Base-by-base conservation (phyloP, 2,329 filamentous ascomycete genomes). In the Alternaria sp. region DNA sequence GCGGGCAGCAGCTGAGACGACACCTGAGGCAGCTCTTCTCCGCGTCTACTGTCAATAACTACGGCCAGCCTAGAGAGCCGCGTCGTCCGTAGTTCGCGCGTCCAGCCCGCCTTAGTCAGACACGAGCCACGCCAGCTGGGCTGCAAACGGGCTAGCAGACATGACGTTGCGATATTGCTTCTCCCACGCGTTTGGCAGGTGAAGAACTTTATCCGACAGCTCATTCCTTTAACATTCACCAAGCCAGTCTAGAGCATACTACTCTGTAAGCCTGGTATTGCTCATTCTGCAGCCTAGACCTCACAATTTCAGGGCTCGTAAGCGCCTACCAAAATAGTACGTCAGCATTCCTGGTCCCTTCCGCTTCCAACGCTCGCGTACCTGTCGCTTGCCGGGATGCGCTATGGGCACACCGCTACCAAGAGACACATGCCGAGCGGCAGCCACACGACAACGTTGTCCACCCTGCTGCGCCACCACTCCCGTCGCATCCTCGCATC, bases 391-490 rank as follows among this genome's bases (percentile, higher is more conserved):
- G 55, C 54, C 58, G 25, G 58, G 50, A 52, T 59, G 36, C 32
- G 28, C 51, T 59, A 65, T 69, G 59, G 63, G 28, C 49, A 52
- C 59, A 67, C 52, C 26, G 40, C 59, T 61, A 44, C 49, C 47
- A 54, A 54, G 50, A 43, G 52, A 44, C 17, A 36, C 49, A 9
- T 52, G 49, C 52, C 52, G 52, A 54, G 23, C 52, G 8, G 36
- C 17, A 54, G 52, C 36, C 36, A 54, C 52, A 54, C 52, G 52
- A 15, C 19, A 40, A 36, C 28, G 28, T 36, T 3, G 28, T 19
- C 17, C 19, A 46, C 28, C 44, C 23, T 55, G 61, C 69, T 71
- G 70, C 69, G 69, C 70, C 70, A 71, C 65, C 56, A 28, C 59
- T 46, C 51, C 44, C 28, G 52, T 58, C 44, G 43, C 60, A 63